Base-by-base conservation (phyloP, 352 stramenopile species). In the Phytophthora fragariaefolia region DNA sequence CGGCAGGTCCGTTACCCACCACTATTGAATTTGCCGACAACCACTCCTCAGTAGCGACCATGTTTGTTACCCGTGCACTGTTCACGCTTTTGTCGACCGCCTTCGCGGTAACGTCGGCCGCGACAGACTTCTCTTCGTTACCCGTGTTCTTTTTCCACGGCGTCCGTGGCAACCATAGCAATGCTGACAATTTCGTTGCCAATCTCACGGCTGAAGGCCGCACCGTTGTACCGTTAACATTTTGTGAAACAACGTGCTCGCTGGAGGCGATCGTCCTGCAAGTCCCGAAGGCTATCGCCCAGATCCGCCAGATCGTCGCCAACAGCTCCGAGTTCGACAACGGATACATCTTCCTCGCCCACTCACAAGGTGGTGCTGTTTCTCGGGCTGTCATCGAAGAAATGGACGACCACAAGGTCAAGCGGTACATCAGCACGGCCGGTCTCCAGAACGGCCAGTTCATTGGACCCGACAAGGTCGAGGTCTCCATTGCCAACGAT, bases 381-480 rank as follows among this genome's bases (percentile, higher is more conserved):
- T 65, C 69, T 8, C 72, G 76, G 0, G 70, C 63, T 12, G 74
- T 87, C 13, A 65, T 85, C 32, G 79, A 87, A 55, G 62, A 76
- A 17, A 82, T 82, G 79, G 72, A 87, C 50, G 71, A 85, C 42
- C 79, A 85, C 67, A 73, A 80, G 13, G 72, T 76, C 6, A 68
- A 74, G 18, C 71, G 61, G 20, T 74, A 79, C 54, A 75, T 87
- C 48, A 83, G 65, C 36, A 63, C 71, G 15, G 76, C 74, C 2
- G 76, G 74, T 8, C 58, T 71, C 0, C 74, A 83, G 28, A 85
- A 85, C 56, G 76, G 79, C 36, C 67, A 80, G 53, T 87, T 87
- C 32, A 80, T 81, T n/a, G 73, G 72, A 0, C 77, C 76, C 10
- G 71, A 87, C 47, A 72, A 61, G 28, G 48, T 71, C 2, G 32